Percentiles rank a stretch among this genome's conserved stretches.
Conservation (phyloP, 2,329 filamentous ascomycete species). For the Hymenoscyphus scutula region DNA sequence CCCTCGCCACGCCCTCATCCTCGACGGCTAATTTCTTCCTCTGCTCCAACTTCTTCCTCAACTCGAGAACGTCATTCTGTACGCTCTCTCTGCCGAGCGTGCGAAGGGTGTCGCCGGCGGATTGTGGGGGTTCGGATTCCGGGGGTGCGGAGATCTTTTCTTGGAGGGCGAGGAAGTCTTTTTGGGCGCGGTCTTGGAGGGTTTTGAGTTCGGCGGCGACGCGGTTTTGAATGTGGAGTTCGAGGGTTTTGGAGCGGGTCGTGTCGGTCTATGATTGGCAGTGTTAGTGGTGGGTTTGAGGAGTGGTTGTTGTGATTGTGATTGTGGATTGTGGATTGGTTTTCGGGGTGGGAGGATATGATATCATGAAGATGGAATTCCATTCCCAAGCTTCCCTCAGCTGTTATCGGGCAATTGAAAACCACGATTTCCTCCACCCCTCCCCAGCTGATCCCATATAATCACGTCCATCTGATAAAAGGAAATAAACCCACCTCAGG, state of each 20-base stretch:
- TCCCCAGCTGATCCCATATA: not conserved
- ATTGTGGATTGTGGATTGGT: not conserved
- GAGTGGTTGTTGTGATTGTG: not conserved
- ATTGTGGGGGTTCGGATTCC: not conserved
- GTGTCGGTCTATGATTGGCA: constrained; percentile 70
- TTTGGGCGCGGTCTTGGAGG: constrained; percentile 67
- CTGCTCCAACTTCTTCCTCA: constrained; percentile 58
- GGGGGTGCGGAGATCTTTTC: constrained; percentile 52
- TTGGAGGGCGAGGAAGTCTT: constrained; percentile 66
- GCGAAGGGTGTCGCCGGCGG: constrained; percentile 35
- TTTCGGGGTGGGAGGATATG: not conserved
- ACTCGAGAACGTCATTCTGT: constrained; percentile 56
- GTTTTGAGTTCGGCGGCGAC: constrained; percentile 81
- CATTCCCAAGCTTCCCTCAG: not conserved
- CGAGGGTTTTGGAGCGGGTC: constrained; percentile 76
- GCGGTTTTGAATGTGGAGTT: constrained; percentile 85
- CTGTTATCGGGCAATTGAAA: not conserved
- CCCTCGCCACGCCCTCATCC: constrained; percentile 69
- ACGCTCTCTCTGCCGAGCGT: constrained; percentile 47
- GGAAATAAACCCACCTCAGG: constrained; percentile 64
- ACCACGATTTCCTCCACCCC: not conserved
- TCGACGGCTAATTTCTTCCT: constrained; percentile 66
- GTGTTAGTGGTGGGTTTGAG: not conserved
- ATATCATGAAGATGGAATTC: not conserved
- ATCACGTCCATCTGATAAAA: no score